phyloP scores from a whole-genome alignment of 2,329 filamentous ascomycete species.

The Botryotinia calthae region DNA sequence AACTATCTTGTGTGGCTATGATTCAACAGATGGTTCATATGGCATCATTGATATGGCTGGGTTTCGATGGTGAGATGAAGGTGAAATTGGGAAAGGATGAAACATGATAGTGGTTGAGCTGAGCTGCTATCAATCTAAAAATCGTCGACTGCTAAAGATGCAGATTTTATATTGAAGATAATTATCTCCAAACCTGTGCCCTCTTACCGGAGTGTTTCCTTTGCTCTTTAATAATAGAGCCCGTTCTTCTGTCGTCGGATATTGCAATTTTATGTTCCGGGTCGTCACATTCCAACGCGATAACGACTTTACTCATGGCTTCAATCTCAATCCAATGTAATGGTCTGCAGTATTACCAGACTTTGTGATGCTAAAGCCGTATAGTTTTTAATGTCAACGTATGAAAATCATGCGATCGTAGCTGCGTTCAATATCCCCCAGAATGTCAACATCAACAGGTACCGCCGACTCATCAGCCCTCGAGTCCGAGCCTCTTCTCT shows the following conservation, averaged over 20 bases:
- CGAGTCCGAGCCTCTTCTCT: constrained; percentile 23
- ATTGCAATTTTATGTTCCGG: background rate
- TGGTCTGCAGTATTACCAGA: background rate
- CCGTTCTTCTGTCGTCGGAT: background rate
- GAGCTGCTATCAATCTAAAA: background rate
- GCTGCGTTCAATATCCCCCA: background rate
- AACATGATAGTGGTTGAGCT: background rate
- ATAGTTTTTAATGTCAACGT: background rate
- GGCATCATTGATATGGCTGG: constrained; percentile 16
- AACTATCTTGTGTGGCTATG: background rate
- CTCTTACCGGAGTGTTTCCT: background rate
- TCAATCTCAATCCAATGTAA: background rate
- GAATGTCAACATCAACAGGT: background rate
- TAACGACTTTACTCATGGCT: background rate
- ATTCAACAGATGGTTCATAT: constrained; percentile 5
- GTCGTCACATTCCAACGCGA: background rate
- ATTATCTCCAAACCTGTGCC: background rate
- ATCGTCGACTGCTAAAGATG: background rate
- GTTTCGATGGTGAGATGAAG: background rate
- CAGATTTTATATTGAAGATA: background rate
- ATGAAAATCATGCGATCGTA: background rate
- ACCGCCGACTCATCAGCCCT: constrained; percentile 5
- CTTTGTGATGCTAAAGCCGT: background rate
- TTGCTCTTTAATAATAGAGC: background rate
- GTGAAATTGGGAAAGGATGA: constrained; percentile 4